Base-by-base conservation (phyloP, 2,329 filamentous ascomycete species). In the Fusarium euwallaceae region DNA sequence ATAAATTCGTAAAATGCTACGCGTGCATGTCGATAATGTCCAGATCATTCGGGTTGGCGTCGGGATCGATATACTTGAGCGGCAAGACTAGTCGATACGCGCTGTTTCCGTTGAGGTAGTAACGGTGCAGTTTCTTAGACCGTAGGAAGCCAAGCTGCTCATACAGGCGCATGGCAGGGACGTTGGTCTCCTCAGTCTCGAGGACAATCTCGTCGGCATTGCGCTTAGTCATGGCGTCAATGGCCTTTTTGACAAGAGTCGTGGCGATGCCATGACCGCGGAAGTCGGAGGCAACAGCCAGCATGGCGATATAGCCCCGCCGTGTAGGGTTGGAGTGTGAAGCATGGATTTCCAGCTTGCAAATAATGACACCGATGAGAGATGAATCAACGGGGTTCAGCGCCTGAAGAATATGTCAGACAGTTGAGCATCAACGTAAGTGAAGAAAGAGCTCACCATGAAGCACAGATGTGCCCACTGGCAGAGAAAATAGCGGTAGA, bases 391-490 rank as follows among this genome's bases (percentile, higher is more conserved):
- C 81, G 16, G 91, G 88, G 71, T 93, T 87, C 53, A 91, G 79
- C 8, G 90, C 90, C 91, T 93, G 71, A 4, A 41, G 36, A 48
- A 53, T 27, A 36, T 24, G 61, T 74, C 56, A 74, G 71, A 78
- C 69, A 65, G 34, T 22, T 64, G 32, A 63, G 37, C 27, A 55
- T 17, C 53, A 10, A 53, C 14, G 59, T 51, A 43, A 43, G 36
- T 17, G 48, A 16, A 51, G 20, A 61, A n/a, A 32, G 20, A 17
- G 72, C 79, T 70, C 37, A 96, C 95, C 92, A 98, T 94, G 84
- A 95, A 98, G 84, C 97, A 99, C n/a, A 99, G 86, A 80, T 98
- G 93, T 6, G 94, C 94, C 97, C 97, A 99, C 89, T 98, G 95
- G 81, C 97, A 98, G 20, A 99, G 87, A 79, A 99, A 99, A 83